These are phyloP conservation scores for Komagataella pseudopastoris DNA, from an alignment of 805 yeast genomes.

Conservation along the genomic window DNA sequence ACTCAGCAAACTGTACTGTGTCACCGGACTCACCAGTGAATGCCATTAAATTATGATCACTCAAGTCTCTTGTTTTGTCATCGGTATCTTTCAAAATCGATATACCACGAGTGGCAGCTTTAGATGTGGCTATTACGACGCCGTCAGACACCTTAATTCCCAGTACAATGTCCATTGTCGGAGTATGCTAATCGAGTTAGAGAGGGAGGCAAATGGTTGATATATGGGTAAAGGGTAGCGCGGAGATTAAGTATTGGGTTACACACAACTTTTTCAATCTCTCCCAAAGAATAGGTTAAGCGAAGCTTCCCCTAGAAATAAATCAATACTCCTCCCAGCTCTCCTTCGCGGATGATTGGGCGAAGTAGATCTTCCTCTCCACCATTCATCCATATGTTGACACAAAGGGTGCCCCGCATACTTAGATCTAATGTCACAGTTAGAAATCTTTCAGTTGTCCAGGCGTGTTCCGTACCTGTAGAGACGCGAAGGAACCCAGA, in stretches of 20 bases:
- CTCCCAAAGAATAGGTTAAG: neutral
- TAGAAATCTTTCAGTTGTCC: neutral
- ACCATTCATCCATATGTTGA: neutral
- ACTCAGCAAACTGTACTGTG: conserved; percentile 90
- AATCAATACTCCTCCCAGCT: neutral
- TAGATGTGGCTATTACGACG: conserved; percentile 87
- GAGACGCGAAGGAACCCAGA: neutral
- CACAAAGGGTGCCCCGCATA: neutral
- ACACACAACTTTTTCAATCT: neutral
- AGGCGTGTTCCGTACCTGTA: neutral
- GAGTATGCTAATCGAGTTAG: neutral
- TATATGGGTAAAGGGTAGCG: neutral
- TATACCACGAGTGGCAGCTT: conserved; percentile 85
- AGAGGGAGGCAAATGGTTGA: neutral
- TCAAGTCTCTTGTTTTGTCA: conserved; percentile 66
- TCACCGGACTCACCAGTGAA: conserved; percentile 96
- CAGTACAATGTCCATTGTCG: conserved; percentile 72
- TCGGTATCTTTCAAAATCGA: conserved; percentile 68
- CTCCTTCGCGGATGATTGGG: neutral
- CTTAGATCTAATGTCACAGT: neutral
- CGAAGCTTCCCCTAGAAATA: neutral
- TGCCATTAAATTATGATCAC: conserved; percentile 71
- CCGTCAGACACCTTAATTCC: conserved; percentile 76
- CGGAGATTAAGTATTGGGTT: neutral
- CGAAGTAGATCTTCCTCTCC: neutral